These are phyloP conservation scores for Pseudogymnoascus verrucosus DNA, from an alignment of 2,329 filamentous ascomycete genomes.

Conservation along the genomic window DNA sequence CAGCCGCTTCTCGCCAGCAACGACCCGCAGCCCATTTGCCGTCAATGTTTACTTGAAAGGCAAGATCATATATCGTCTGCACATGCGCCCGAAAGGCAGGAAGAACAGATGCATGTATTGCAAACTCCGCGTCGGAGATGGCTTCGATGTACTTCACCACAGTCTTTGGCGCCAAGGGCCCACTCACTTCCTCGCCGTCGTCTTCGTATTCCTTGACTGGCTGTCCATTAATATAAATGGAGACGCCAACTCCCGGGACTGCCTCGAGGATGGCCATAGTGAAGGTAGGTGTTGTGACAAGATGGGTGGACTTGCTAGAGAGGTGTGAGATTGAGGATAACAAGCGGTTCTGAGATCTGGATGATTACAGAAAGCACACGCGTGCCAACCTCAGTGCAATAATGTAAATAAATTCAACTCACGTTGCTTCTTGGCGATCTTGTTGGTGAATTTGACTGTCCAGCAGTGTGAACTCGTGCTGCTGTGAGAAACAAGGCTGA, in stretches of 20 bases:
- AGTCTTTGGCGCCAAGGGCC: background rate
- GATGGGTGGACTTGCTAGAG: background rate
- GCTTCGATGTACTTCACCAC: background rate
- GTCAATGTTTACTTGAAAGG: background rate
- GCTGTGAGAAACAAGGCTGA: background rate
- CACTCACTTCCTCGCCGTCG: background rate
- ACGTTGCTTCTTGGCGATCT: background rate
- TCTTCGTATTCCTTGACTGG: constrained; percentile 17
- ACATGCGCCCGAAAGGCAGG: background rate
- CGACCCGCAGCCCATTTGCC: background rate
- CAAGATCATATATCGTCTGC: background rate
- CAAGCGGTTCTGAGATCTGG: background rate
- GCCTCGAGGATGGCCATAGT: constrained; percentile 22
- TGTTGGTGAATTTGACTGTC: no score
- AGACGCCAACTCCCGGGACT: constrained; percentile 21
- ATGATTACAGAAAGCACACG: background rate
- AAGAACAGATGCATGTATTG: background rate
- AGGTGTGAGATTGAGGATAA: background rate
- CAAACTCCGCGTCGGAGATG: background rate
- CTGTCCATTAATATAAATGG: constrained; percentile 18
- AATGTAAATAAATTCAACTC: background rate
- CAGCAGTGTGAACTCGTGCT: background rate
- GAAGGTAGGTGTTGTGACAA: background rate
- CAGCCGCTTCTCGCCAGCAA: no score
- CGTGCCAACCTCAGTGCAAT: background rate